These are phyloP conservation scores for Pseudocercospora eumusae DNA, from an alignment of 2,329 filamentous ascomycete genomes.

Conservation along the genomic window DNA sequence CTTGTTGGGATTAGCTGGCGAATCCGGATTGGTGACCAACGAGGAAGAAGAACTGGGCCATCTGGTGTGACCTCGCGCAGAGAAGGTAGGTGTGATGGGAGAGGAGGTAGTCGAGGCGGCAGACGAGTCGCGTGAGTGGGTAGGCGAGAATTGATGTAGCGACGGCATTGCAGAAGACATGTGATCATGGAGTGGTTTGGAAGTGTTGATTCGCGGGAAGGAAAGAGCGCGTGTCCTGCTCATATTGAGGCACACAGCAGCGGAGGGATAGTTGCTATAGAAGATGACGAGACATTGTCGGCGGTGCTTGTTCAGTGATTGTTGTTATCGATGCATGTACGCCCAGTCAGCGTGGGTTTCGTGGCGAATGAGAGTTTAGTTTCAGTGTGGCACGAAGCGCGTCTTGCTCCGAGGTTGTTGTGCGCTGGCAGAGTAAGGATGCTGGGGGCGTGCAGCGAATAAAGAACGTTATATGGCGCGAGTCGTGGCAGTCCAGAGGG, in stretches of 20 bases:
- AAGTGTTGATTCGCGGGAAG: slow-evolving; percentile 31
- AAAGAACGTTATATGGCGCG: slow-evolving; percentile 18
- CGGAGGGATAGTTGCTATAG: slow-evolving; percentile 22
- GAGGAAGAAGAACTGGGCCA: slow-evolving; percentile 78
- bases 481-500: not conserved
- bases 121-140: slow-evolving; percentile 42
- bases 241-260: slow-evolving; percentile 30
- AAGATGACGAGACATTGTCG: slow-evolving; percentile 29
- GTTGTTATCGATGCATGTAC: slow-evolving; percentile 32
- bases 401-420: slow-evolving; percentile 24
- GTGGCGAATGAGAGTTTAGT: slow-evolving; percentile 27
- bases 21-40: slow-evolving; percentile 63
- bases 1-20: slow-evolving; percentile 53
- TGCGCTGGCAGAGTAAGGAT: slow-evolving; percentile 32
- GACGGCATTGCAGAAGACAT: slow-evolving; percentile 29
- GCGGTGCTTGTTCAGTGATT: slow-evolving; percentile 14
- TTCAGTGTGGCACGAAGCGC: slow-evolving; percentile 31
- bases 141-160: slow-evolving; percentile 30
- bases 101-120: slow-evolving; percentile 64
- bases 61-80: slow-evolving; percentile 61
- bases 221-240: slow-evolving; percentile 35
- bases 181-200: slow-evolving; percentile 25
- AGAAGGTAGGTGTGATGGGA: slow-evolving; percentile 71
- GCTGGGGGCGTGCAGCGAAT: slow-evolving; percentile 7
- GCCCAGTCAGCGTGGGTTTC: slow-evolving; percentile 23